These are phyloP conservation scores for Viridothelium virens DNA, from an alignment of 495 filamentous ascomycete species.

Conservation along the genomic window DNA sequence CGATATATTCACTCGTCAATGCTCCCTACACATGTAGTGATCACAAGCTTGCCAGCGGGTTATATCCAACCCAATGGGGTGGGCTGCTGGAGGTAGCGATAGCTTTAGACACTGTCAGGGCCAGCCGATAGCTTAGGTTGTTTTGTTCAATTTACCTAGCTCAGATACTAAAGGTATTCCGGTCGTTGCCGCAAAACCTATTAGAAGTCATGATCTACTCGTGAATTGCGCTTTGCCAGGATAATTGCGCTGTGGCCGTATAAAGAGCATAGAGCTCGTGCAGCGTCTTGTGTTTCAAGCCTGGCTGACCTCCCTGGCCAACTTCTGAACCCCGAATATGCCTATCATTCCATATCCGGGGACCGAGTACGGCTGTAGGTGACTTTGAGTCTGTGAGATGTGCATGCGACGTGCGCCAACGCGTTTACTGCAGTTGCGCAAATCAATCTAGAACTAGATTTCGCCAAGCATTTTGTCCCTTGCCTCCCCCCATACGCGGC, in stretches of 20 bases:
- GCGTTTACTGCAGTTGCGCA: too few species aligned
- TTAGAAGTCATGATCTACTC: background rate
- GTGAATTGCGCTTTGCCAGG: background rate
- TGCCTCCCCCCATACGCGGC: background rate
- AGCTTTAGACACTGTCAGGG: background rate
- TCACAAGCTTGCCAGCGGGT: too few species aligned
- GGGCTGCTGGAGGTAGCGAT: too few species aligned
- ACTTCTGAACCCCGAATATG: background rate
- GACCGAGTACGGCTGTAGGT: background rate
- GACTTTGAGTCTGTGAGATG: background rate
- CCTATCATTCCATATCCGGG: background rate
- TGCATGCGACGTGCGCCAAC: too few species aligned
- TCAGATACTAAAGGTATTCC: too few species aligned
- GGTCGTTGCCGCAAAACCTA: background rate
- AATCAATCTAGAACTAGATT: too few species aligned
- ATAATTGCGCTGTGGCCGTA: background rate
- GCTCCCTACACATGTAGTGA: too few species aligned
- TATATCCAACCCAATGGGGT: too few species aligned
- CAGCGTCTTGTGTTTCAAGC: background rate
- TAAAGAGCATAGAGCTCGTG: background rate
- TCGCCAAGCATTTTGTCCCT: slow-evolving; percentile 1
- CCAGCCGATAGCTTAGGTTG: background rate
- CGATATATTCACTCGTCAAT: background rate
- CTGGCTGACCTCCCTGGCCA: background rate
- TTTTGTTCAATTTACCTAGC: background rate